A percentile compares a stretch with the other conserved stretches of the same genome.
Evolutionary conservation across 495 filamentous ascomycete species (phyloP).

Genomic region (Monascus purpureus): DNA sequence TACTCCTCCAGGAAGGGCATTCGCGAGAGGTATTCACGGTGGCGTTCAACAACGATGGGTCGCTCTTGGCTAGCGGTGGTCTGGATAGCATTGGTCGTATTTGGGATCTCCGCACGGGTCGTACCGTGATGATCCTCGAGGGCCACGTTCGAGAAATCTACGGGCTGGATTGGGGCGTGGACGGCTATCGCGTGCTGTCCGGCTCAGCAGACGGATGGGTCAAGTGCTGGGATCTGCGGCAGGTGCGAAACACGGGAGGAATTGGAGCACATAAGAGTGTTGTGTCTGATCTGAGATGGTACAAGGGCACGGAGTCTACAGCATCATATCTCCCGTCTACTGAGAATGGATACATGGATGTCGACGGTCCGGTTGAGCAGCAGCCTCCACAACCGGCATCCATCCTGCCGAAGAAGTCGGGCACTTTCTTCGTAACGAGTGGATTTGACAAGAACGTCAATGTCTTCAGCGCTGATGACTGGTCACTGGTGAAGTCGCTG

Average conservation of each 20-base stretch:
- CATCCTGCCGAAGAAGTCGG: slow-evolving; percentile 45
- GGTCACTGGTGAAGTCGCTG: slow-evolving; percentile 76
- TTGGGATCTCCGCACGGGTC: slow-evolving; percentile 90
- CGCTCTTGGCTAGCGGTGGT: slow-evolving; percentile 76
- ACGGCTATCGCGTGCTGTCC: slow-evolving; percentile 77
- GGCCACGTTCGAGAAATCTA: slow-evolving; percentile 90
- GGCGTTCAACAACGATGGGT: slow-evolving; percentile 80
- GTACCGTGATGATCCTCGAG: slow-evolving; percentile 92
- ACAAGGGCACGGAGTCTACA: slow-evolving; percentile 60
- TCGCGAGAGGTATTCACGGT: slow-evolving; percentile 82
- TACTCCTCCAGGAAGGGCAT: slow-evolving; percentile 89
- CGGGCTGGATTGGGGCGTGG: slow-evolving; percentile 79
- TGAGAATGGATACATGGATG: slow-evolving; percentile 43
- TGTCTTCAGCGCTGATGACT: slow-evolving; percentile 90
- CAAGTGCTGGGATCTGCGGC: slow-evolving; percentile 94
- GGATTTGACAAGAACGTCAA: slow-evolving; percentile 96
- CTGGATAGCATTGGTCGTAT: slow-evolving; percentile 89
- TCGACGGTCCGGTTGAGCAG: slow-evolving; percentile 31
- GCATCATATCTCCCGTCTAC: slow-evolving; percentile 41
- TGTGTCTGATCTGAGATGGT: slow-evolving; percentile 90
- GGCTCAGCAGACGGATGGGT: slow-evolving; percentile 92
- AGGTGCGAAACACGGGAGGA: slow-evolving; percentile 65
- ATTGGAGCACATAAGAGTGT: slow-evolving; percentile 87
- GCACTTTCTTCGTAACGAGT: slow-evolving; percentile 79
- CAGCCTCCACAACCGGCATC: slow-evolving; percentile 8